Percentiles rank a stretch among this genome's conserved stretches.
Evolutionary conservation across 345 rosid species (phyloP).

Genomic region (Lumnitzera racemosa): DNA sequence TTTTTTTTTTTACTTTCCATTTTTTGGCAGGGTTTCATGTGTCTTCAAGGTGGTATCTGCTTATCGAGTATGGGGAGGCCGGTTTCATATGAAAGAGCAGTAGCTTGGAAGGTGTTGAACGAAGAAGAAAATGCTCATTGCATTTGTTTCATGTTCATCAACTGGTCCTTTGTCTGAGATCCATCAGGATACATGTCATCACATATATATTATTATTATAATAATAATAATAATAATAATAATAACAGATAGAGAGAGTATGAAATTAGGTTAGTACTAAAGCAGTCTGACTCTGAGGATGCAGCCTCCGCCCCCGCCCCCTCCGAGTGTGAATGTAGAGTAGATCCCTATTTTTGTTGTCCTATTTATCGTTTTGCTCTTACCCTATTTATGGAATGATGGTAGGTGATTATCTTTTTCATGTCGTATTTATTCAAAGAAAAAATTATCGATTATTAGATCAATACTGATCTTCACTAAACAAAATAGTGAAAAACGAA

Average conservation of each 20-base stretch:
- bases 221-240: neutral
- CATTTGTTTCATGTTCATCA: constrained; percentile 86
- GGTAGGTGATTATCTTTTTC: no score
- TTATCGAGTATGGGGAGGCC: constrained; percentile 97
- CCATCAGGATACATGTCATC: neutral
- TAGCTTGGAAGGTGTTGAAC: constrained; percentile 92
- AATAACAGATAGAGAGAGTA: neutral
- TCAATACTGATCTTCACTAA: no score
- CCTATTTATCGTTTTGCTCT: neutral
- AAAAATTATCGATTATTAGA: no score
- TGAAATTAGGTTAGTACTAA: neutral
- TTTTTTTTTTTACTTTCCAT: no score
- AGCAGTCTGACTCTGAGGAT: neutral
- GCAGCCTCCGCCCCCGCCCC: no score
- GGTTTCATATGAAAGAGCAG: constrained; percentile 75
- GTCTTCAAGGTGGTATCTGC: constrained; percentile 80
- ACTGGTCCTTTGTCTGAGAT: constrained; percentile 82
- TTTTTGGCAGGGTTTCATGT: constrained; percentile 62
- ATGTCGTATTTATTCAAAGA: no score
- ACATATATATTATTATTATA: neutral
- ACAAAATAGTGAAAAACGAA: no score
- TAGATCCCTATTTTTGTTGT: neutral
- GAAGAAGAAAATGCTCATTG: constrained; percentile 86
- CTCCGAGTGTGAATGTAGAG: no score
- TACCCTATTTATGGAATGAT: neutral